Base-by-base conservation (phyloP, 441 rosid genomes). In the Erysimum cheiri region DNA sequence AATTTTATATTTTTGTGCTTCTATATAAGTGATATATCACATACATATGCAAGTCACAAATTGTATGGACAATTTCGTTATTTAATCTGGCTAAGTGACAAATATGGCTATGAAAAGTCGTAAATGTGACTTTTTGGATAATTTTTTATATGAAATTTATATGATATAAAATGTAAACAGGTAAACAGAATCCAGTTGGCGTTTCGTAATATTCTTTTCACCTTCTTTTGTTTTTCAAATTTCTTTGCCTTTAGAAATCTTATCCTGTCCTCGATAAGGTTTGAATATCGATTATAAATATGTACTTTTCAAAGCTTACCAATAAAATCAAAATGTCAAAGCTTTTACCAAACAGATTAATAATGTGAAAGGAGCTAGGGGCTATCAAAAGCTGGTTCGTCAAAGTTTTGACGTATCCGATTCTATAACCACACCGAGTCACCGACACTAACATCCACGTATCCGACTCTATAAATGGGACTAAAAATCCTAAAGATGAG, bases 381-480 rank as follows among this genome's bases (percentile, higher is more conserved):
- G 13, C 5, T 14, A 8, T 5, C 11, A 8, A 55, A 13, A 3
- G 39, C 19, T 26, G 28, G 28, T 26, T 26, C 28, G 4, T 39
- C 44, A 39, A 47, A 47, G 52, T 58, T 39, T 36, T 39, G 48
- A 39, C 33, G 28, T 26, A 4, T 37, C 24, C 12, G 5, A 40
- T 37, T 58, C 64, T 59, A n/a, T 17, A 58, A 22, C 32, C 63
- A 26, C 28, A 26, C 28, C 28, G 28, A 26, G 28, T 37, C 28
- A 4, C 35, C 43, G 32, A 59, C 32, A 11, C 8, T 2, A 8
- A 39, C 15, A 1, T 13, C n/a, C 14, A 59, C 49, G 15, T 59
- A 59, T 24, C 22, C 3, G 35, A 59, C 37, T 39, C 48, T 59
- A 59, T 39, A 39, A 59, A 59, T 24, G 8, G 48, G 29, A 59